Evolutionary conservation across 2,329 filamentous ascomycete species (phyloP), one percentile per base, ranked within the genome.

Genomic region (Aspergillus fructus): DNA sequence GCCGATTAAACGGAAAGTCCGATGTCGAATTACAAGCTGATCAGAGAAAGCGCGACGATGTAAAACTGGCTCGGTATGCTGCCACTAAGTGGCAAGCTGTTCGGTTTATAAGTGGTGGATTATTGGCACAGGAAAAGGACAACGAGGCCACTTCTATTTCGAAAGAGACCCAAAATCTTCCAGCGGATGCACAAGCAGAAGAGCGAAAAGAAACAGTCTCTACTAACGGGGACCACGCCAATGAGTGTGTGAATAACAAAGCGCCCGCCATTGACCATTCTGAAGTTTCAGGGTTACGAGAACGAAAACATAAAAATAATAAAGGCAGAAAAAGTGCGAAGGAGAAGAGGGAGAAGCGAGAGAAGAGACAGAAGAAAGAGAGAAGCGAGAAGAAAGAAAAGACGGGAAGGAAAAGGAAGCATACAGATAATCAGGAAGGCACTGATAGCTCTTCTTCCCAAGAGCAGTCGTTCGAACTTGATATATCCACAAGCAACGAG

Each of bases 101-200:
- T 81, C 85, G 87, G 49, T 99, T 99, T 74, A 88, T 99, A 23
- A 86, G 82, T 58, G 94, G 91, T n/a, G 94, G 93, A 0, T 83
- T 92, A 56, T 69, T 89, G 61, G 80, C 84, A 5, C 85, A 85
- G 12, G 84, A 86, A 59, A 81, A 83, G 68, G 78, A 81, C 56
- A 76, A 82, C 41, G 59, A 58, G 15, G 46, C 66, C 62, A 51
- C 62, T 60, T 50, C 52, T 39, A 54, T 61, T 60, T 50, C 52
- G 33, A 54, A 65, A 27, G 51, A 71, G 85, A 37, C 48, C 41
- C 45, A 42, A 12, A 47, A 50, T 12, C 21, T 15, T 24, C 8
- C 33, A 41, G 19, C 40, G 24, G 46, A 53, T n/a, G 23, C 41
- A 21, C 19, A 49, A 12, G 19, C 19, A 45, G 17, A 33, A 24